phyloP scores from a whole-genome alignment of 768 basidiomycete species.

The Boletus tylopilopsis region DNA sequence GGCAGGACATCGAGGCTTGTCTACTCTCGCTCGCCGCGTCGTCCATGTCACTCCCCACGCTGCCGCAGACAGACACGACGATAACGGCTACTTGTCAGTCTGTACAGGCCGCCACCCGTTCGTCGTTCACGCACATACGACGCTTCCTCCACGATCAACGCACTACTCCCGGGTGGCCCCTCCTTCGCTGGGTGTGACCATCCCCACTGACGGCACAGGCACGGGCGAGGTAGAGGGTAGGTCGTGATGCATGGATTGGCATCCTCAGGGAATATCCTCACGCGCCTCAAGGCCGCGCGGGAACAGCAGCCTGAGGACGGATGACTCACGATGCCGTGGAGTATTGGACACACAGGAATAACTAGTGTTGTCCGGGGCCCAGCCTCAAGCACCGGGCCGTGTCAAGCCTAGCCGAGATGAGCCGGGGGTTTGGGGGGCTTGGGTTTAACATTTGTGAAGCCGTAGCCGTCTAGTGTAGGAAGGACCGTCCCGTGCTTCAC shows the following conservation, averaged over 20 bases:
- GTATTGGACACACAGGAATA: too few species aligned
- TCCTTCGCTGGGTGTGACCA: constrained; percentile 73
- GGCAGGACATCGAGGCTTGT: constrained; percentile 72
- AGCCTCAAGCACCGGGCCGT: too few species aligned
- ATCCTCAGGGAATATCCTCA: too few species aligned
- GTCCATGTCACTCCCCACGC: constrained; percentile 70
- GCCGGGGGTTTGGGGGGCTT: too few species aligned
- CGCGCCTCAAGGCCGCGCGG: too few species aligned
- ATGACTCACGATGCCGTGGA: too few species aligned
- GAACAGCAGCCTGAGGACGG: too few species aligned
- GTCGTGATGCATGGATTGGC: constrained; percentile 74
- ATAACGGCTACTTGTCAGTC: constrained; percentile 44
- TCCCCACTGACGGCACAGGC: constrained; percentile 40
- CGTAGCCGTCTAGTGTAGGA: too few species aligned
- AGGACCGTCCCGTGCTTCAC: too few species aligned
- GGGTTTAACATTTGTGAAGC: too few species aligned
- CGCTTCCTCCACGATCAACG: constrained; percentile 86
- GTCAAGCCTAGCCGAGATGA: too few species aligned
- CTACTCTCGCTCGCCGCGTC: constrained; percentile 74
- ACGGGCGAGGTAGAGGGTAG: constrained; percentile 50
- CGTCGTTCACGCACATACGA: constrained; percentile 76
- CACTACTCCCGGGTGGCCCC: constrained; percentile 72
- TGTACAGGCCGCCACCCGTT: constrained; percentile 74
- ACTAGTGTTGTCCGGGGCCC: too few species aligned
- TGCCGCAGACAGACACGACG: constrained; percentile 79